Base-by-base conservation (phyloP, 805 yeast species). In the Sugiyamaella smithiae region DNA sequence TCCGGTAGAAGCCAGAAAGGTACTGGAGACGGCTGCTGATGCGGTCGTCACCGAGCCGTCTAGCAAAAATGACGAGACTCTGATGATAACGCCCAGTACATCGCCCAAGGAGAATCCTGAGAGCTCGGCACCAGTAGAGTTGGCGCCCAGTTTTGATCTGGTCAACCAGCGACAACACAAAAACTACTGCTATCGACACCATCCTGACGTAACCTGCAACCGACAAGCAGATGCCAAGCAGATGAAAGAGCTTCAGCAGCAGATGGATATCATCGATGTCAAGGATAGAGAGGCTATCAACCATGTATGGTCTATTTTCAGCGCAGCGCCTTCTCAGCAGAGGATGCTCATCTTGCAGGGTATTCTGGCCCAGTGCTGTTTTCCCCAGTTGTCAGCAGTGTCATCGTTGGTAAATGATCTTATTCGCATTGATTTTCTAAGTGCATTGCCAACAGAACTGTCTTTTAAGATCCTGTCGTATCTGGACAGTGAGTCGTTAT, bases 401-500 rank as follows among this genome's bases (percentile, higher is more conserved):
- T 79, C 95, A 1, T 82, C 85, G 55, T 91, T 88, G 61, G 85
- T 93, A 17, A 77, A 83, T 28, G 76, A 80, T 35, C 71, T 93
- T 60, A 85, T 93, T 51, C 82, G 90, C 57, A 87, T 93, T 52
- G 99, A 93, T 68, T 91, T 89, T 62, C 80, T 93, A 28, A 73
- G 85, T 35, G 82, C 89, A 5, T 73, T 93, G 41, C 99, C 99
- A 1, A 76, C 81, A 50, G 99, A 93, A 64, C 70, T 93, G 40
- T 77, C 96, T 1, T 75, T 89, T 55, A 89, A 88, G 65, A 83
- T 93, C 25, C 70, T 93, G 40, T 86, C 95, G 59, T 91, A 87
- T 64, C 70, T 93, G 52, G 99, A 93, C 65, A 91, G 98, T 67
- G 84, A 82, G 45, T 87, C 96, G n/a, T 75, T 93, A 40, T 90